Percentiles rank a stretch among this genome's conserved stretches.
Conservation (phyloP, 2,329 filamentous ascomycete species). For the Cytospora piceae region DNA sequence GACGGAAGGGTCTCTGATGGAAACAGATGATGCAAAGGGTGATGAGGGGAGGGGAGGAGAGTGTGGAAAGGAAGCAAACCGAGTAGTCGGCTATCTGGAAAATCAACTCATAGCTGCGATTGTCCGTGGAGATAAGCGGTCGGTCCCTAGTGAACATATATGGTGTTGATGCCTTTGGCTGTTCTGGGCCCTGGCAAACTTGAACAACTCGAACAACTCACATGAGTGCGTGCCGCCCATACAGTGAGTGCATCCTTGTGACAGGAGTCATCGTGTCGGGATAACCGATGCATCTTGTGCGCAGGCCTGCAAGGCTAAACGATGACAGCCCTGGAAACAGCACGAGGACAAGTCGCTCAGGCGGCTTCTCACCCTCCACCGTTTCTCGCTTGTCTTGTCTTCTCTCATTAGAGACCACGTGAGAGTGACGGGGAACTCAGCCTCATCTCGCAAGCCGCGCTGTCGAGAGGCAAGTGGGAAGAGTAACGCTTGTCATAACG, state of each 20-base stretch:
- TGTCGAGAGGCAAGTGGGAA: neutral
- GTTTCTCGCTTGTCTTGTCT: no score
- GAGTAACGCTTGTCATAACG: neutral
- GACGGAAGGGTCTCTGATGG: neutral
- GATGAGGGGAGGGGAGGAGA: constrained; percentile 9
- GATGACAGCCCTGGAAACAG: no score
- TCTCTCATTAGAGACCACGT: no score
- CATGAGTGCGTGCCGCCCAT: neutral
- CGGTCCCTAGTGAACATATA: neutral
- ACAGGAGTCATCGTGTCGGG: neutral
- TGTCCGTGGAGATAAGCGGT: neutral
- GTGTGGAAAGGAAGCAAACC: neutral
- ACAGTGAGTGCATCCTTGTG: neutral
- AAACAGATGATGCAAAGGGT: constrained; percentile 1
- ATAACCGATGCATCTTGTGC: neutral
- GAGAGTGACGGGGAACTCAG: no score
- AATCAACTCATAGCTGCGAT: neutral
- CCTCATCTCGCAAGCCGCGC: no score
- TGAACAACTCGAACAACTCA: neutral
- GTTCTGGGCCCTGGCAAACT: neutral
- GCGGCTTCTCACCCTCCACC: no score
- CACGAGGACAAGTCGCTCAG: no score
- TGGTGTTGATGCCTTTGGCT: neutral
- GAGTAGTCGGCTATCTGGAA: neutral
- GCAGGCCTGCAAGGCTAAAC: no score